Base-by-base conservation (phyloP, 768 basidiomycete genomes). In the Lactarius pseudohatsudake region DNA sequence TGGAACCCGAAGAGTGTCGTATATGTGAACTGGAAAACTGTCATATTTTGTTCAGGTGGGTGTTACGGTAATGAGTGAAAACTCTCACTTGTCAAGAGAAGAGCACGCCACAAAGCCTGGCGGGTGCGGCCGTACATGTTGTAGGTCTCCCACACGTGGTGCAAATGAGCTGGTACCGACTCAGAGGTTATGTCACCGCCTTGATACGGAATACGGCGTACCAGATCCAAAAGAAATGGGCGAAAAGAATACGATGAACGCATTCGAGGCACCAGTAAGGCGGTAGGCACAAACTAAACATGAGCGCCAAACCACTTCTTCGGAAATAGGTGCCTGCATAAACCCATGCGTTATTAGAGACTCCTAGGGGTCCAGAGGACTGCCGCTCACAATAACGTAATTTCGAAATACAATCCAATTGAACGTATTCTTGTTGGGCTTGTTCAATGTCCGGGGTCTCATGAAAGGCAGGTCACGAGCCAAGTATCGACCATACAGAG, bases 1-100 rank as follows among this genome's bases (percentile, higher is more conserved):
- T 90, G 91, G 76, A 89, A 91, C 4, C 97, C 97, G 71, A 98
- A 84, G 76, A 98, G 72, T 4, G 92, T 94, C 8, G 97, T 99
- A 76, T 98, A 99, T 4, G 81, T 74, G 28, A 96, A 81, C 77
- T 98, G 96, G 76, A 97, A 88, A 5, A 86, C 95, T 98, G 72
- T 13, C 26, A 32, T 43, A 28, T 43, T 59, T 60, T 20, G 53
- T 38, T 58, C 55, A 59, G 57, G 2, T 43, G 15, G 38, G 54
- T 61, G 16, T 43, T 38, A 53, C 56, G 69, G 50, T 40, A 70
- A 38, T 4, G 22, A 62, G 45, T 26, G 64, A 40, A 11, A 47
- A 26, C 6, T 0, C 41, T 72, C 38, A 92, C 92, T 62, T 50
- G 79, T 82, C 40, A 78, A 77, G 20, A 89, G 68, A 15, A 83